Evolutionary conservation across 495 filamentous ascomycete genomes (phyloP).

Genomic region (Apiosordaria backusii): DNA sequence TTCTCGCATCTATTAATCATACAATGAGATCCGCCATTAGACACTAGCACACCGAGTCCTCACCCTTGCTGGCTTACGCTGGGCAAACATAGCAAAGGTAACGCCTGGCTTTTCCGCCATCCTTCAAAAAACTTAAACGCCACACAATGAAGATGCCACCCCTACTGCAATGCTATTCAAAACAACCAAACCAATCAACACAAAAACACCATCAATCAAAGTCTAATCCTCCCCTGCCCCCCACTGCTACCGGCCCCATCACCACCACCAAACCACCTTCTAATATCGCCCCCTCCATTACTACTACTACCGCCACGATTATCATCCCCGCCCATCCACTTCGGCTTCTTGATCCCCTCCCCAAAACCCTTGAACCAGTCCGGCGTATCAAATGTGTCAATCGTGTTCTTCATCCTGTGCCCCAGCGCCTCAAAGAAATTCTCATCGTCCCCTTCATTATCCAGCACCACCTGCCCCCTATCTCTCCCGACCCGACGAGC

Average conservation of each 20-base stretch:
- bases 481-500: background rate
- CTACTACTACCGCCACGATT: constrained; percentile 24
- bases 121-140: too few species aligned
- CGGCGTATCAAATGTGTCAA: constrained; percentile 79
- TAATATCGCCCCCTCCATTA: constrained; percentile 34
- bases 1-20: too few species aligned
- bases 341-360: constrained; percentile 69
- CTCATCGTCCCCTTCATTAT: constrained; percentile 63
- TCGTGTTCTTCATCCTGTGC: constrained; percentile 83
- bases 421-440: constrained; percentile 78
- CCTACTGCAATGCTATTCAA: constrained; percentile 5
- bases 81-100: too few species aligned
- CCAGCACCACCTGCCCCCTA: constrained; percentile 10
- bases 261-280: constrained; percentile 45
- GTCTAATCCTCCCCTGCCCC: constrained; percentile 23
- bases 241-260: constrained; percentile 16
- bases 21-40: too few species aligned
- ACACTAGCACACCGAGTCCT: too few species aligned
- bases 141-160: background rate
- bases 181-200: constrained; percentile 2
- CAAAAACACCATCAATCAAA: constrained; percentile 16
- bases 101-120: too few species aligned
- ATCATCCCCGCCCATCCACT: constrained; percentile 72
- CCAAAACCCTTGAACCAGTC: constrained; percentile 74
- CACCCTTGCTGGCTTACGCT: too few species aligned